Evolutionary conservation across 2,329 filamentous ascomycete genomes (phyloP).

Genomic region (Claviceps arundinis): DNA sequence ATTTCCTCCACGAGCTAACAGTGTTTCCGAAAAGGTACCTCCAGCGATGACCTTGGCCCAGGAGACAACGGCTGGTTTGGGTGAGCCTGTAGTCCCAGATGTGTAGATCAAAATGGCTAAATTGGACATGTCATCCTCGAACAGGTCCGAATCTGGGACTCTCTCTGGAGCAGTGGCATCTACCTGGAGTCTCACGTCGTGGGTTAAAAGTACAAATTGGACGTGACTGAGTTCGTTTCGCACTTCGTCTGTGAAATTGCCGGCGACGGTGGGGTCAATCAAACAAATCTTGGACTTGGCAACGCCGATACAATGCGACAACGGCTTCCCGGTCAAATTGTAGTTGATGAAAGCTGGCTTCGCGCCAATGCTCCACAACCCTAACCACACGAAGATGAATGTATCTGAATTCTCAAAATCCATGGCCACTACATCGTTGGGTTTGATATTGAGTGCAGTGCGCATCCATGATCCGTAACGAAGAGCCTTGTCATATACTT

Average conservation of each 20-base stretch:
- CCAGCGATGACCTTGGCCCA: slow-evolving; percentile 52
- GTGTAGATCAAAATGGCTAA: slow-evolving; percentile 73
- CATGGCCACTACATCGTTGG: slow-evolving; percentile 65
- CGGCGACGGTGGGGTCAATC: slow-evolving; percentile 48
- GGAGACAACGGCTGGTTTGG: slow-evolving; percentile 66
- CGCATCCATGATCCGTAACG: slow-evolving; percentile 67
- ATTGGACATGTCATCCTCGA: slow-evolving; percentile 34
- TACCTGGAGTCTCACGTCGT: slow-evolving; percentile 42
- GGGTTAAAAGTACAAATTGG: slow-evolving; percentile 48
- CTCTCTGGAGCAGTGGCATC: slow-evolving; percentile 37
- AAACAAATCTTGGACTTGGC: slow-evolving; percentile 55
- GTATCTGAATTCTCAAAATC: slow-evolving; percentile 71
- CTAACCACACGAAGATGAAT: slow-evolving; percentile 64
- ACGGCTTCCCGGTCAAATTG: slow-evolving; percentile 57
- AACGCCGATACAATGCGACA: slow-evolving; percentile 61
- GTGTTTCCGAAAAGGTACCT: slow-evolving; percentile 21
- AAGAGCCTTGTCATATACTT: slow-evolving; percentile 57
- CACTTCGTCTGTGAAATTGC: slow-evolving; percentile 45
- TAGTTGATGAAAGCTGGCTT: slow-evolving; percentile 82
- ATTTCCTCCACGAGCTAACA: slow-evolving; percentile 42
- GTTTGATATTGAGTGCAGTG: slow-evolving; percentile 46
- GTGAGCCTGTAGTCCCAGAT: slow-evolving; percentile 72
- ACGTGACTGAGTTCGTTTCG: slow-evolving; percentile 35
- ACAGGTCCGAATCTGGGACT: slow-evolving; percentile 43
- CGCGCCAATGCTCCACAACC: slow-evolving; percentile 71